These are phyloP conservation scores for Breynia disticha DNA, from an alignment of 441 rosid genomes.

Conservation along the genomic window DNA sequence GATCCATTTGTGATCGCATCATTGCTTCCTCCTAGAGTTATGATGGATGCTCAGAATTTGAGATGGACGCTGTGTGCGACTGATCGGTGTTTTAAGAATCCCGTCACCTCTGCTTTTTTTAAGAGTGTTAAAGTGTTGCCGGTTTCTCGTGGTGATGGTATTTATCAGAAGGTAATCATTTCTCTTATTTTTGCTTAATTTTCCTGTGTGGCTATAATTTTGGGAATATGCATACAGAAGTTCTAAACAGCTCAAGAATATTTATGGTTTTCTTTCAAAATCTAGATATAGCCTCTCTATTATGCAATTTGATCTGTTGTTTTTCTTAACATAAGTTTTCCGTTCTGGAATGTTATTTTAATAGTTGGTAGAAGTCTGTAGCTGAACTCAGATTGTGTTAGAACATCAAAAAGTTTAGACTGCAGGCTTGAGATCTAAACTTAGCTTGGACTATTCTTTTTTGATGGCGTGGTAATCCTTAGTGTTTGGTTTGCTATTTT, in stretches of 20 bases:
- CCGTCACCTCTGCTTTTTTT: conserved; percentile 83
- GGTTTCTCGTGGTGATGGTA: conserved; percentile 85
- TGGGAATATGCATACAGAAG: too few relatives aligned
- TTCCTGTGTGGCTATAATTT: too few relatives aligned
- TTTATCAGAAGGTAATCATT: conserved; percentile 75
- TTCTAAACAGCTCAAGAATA: too few relatives aligned
- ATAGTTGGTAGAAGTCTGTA: not conserved
- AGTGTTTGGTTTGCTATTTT: not conserved
- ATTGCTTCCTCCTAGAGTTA: conserved; percentile 65
- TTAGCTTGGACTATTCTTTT: not conserved
- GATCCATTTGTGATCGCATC: conserved; percentile 90
- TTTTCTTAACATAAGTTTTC: too few relatives aligned
- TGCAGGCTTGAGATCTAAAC: too few relatives aligned
- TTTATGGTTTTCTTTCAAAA: too few relatives aligned
- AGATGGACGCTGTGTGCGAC: conserved; percentile 97
- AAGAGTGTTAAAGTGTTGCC: conserved; percentile 81
- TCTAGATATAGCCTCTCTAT: not conserved
- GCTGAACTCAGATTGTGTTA: not conserved
- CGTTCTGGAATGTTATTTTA: too few relatives aligned
- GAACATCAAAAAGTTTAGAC: not conserved
- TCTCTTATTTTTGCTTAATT: not conserved
- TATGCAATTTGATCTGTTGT: too few relatives aligned
- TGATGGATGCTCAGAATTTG: conserved; percentile 68
- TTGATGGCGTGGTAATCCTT: not conserved
- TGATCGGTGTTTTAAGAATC: conserved; percentile 83